These are phyloP conservation scores for Turnera subulata DNA, from an alignment of 345 rosid genomes.

Conservation along the genomic window DNA sequence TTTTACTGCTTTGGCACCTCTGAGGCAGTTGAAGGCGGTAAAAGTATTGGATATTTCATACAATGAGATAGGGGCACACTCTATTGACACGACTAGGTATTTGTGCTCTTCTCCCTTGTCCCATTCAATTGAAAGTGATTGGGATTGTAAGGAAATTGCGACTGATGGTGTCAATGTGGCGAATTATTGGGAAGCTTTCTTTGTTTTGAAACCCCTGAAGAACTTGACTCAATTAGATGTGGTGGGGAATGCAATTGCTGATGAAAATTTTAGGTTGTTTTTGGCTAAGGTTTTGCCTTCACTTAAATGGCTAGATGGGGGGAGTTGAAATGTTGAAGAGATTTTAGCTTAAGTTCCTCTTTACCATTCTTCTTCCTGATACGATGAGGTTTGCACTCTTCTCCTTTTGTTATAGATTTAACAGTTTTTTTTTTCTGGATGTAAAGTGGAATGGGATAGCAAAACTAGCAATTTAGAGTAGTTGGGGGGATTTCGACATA, in stretches of 20 bases:
- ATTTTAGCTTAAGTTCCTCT: neutral
- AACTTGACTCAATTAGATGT: conserved; percentile 66
- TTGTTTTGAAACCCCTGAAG: conserved; percentile 46
- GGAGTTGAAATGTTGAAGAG: conserved; percentile 24
- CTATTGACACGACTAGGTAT: conserved; percentile 74
- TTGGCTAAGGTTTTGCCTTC: conserved; percentile 52
- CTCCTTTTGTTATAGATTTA: too few species aligned
- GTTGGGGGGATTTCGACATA: too few species aligned
- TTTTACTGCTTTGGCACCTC: conserved; percentile 69
- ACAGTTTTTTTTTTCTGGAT: too few species aligned
- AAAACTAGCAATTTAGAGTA: too few species aligned
- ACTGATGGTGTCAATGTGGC: conserved; percentile 21
- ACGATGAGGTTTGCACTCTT: too few species aligned
- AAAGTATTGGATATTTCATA: conserved; percentile 69
- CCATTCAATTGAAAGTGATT: conserved; percentile 45
- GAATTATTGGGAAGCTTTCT: conserved; percentile 69
- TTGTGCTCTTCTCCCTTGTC: conserved; percentile 70
- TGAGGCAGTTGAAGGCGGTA: conserved; percentile 58
- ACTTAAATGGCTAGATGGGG: conserved; percentile 70
- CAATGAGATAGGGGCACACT: conserved; percentile 82
- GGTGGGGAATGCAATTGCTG: conserved; percentile 54
- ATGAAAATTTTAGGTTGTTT: conserved; percentile 51
- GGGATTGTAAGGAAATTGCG: conserved; percentile 31
- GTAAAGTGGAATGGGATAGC: too few species aligned
- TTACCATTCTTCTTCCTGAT: too few species aligned